These are phyloP conservation scores for Xanthoparmelia taractica DNA, from an alignment of 495 filamentous ascomycete genomes.

Conservation along the genomic window DNA sequence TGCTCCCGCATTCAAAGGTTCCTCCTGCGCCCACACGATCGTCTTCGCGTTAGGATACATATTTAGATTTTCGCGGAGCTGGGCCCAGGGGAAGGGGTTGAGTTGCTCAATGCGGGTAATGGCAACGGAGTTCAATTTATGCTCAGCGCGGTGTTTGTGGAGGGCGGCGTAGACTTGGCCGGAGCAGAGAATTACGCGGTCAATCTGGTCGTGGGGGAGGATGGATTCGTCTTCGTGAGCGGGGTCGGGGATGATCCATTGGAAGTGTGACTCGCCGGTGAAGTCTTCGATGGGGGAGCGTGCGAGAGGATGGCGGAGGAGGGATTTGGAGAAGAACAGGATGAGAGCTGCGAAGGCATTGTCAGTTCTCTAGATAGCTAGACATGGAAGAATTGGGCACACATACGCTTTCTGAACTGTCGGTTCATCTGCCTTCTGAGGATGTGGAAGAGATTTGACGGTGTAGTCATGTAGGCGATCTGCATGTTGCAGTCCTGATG, in stretches of 20 bases:
- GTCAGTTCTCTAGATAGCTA: conserved; percentile 34
- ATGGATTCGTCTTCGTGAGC: conserved; percentile 66
- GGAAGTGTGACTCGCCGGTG: conserved; percentile 83
- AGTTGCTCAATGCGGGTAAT: conserved; percentile 96
- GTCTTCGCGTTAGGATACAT: conserved; percentile 92
- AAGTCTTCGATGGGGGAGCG: conserved; percentile 87
- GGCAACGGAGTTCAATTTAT: conserved; percentile 78
- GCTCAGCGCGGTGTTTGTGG: conserved; percentile 78
- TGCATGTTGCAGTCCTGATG: conserved; percentile 99
- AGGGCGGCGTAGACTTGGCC: conserved; percentile 91
- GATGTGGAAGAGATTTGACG: conserved; percentile 92
- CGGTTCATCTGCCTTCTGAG: conserved; percentile 95
- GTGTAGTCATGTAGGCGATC: conserved; percentile 86
- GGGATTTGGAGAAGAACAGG: conserved; percentile 93
- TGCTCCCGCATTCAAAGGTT: conserved; percentile 91
- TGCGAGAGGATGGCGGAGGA: conserved; percentile 85
- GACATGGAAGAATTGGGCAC: not conserved
- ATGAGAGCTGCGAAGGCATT: conserved; percentile 57
- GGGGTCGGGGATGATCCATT: conserved; percentile 87
- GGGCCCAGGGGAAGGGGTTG: conserved; percentile 97
- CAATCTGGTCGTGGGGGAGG: conserved; percentile 75
- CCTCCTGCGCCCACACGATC: conserved; percentile 94
- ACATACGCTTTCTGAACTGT: conserved; percentile 97
- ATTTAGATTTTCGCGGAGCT: conserved; percentile 91
- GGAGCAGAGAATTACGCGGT: conserved; percentile 87